Conservation (phyloP, 805 yeast species). For the Kazachstania martiniae region DNA sequence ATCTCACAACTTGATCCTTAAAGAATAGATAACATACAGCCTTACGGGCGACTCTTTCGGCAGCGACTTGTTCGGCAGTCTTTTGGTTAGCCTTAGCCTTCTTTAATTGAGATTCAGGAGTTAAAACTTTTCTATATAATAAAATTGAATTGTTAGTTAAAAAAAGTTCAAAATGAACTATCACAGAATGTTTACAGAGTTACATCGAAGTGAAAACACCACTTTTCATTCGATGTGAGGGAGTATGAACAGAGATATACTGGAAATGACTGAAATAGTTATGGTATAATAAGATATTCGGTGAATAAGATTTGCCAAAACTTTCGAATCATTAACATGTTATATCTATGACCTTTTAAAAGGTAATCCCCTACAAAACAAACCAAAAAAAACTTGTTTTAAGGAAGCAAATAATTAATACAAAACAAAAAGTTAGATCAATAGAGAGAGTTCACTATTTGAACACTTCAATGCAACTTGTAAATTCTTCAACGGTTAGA, state of each 20-base stretch:
- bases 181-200: too few species aligned
- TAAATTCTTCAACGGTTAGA: slow-evolving; percentile 1
- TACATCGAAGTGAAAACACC: slow-evolving; percentile 32
- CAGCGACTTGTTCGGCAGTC: slow-evolving; percentile 67
- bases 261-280: slow-evolving; percentile 12
- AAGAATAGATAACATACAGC: slow-evolving; percentile 76
- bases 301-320: slow-evolving; percentile 6
- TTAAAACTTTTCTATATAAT: slow-evolving; percentile 31
- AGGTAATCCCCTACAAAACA: slow-evolving; percentile 24
- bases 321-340: slow-evolving; percentile 9
- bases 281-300: slow-evolving; percentile 1
- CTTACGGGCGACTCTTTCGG: slow-evolving; percentile 67
- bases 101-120: slow-evolving; percentile 82
- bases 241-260: slow-evolving; percentile 26
- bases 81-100: slow-evolving; percentile 70
- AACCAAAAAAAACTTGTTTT: neutral
- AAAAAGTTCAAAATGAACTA: too few species aligned
- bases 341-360: slow-evolving; percentile 18
- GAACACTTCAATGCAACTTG: slow-evolving; percentile 8
- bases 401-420: neutral
- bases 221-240: slow-evolving; percentile 32
- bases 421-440: neutral
- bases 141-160: slow-evolving; percentile 2
- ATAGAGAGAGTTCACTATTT: neutral
- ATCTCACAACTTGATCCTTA: slow-evolving; percentile 6